Evolutionary conservation across 2,329 filamentous ascomycete genomes (phyloP), one percentile per base, ranked within the genome.

Genomic region (Chaetoscypha palmicola): DNA sequence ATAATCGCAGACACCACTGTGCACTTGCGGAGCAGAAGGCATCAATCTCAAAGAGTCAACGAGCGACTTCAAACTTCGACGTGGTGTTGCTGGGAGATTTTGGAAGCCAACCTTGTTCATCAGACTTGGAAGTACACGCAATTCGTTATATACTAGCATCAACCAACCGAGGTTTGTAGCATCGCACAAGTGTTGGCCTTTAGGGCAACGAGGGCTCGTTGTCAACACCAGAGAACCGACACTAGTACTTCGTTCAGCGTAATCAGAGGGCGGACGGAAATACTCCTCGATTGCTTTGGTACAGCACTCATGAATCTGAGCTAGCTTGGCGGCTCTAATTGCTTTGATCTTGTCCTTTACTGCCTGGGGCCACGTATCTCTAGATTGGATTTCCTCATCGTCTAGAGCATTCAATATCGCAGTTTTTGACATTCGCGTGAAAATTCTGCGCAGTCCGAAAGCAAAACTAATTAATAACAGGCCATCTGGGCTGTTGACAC

Each of bases 81-180:
- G 61, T 7, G 63, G 56, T 22, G 58, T 54, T 30, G 48, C 45
- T 10, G 51, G 43, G 1, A 48, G 47, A 16, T 57, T 38, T 0
- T 61, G 58, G 19, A 47, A 50, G 2, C 43, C 44, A 8, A 35
- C 39, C 26, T 47, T 40, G 1, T 62, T 60, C 55, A 72, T 56
- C 3, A 73, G 60, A 4, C 62, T 64, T 2, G 64, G 59, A 2
- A 74, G 52, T 1, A 75, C 58, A 32, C 65, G 64, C 41, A 74
- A 60, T 49, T 75, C 69, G 39, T 69, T 68, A 41, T 69, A 71
- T 0, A 68, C 60, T n/a, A 74, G 62, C 67, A 76, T 72, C 24
- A 74, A 53, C 71, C 72, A 77, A 2, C 73, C 73, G 0, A 77
- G 61, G 41, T 73, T 75, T 0, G 67, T 66, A 0, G 72, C 71